Base-by-base conservation (phyloP, 306 rosid species). In the Styphnolobium japonicum region DNA sequence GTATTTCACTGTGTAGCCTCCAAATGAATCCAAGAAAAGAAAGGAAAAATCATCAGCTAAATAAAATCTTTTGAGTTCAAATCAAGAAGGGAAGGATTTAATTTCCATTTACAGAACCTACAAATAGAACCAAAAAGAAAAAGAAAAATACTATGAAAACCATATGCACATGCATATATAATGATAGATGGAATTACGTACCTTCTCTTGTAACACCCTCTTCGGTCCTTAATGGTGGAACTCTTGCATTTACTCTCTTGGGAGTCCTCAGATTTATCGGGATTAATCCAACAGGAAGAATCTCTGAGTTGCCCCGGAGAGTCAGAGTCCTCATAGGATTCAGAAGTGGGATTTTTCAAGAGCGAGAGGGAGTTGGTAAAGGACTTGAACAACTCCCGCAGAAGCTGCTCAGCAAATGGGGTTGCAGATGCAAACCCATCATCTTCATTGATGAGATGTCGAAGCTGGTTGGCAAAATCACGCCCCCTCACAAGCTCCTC, bases 121-220 rank as follows among this genome's bases (percentile, higher is more conserved):
- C 16, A 51, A 18, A 3, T 9, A 10, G 15, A 42, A 42, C 1
- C 48, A 42, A 11, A 40, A 11, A 5, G 5, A 49, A 0, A 18
- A 5, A 2, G 10, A 2, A 23, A 67, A 6, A 14, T 16, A 36
- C 2, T 6, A 8, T 15, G 16, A 21, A 66, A 66, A 37, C 9
- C 25, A 62, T 64, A 36, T 36, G 15, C 39, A 4, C n/a, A 25
- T 3, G 22, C 12, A 34, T 0, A 57, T 11, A 10, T 14, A 65
- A 23, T 7, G 40, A 4, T 60, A 5, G 5, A 29, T 3, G 2
- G 8, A 62, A 21, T 7, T 7, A 70, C 2, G 22, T 84, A 87
- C 97, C 94, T 90, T 86, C 93, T 86, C 74, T 87, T 92, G 82
- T 90, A 81, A 15, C 81, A 71, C 0, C 90, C 92, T 58, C 92